Evolutionary conservation across 2,329 filamentous ascomycete genomes (phyloP).

Genomic region (Pseudocercospora ulei): DNA sequence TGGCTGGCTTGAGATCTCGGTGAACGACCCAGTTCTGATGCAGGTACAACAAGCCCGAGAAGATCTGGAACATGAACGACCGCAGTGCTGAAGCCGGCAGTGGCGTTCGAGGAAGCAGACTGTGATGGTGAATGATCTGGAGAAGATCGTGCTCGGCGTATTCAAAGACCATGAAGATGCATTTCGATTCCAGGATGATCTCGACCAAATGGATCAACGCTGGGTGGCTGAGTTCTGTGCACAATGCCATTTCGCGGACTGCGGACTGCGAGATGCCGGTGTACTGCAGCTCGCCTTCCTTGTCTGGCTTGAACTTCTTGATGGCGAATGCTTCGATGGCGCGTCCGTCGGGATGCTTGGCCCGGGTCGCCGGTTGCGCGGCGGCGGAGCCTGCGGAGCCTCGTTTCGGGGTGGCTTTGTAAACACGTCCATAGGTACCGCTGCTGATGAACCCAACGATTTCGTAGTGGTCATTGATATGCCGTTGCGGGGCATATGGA

Average conservation of each 20-base stretch:
- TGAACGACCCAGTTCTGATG: constrained; percentile 97
- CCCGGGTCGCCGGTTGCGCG: constrained; percentile 18
- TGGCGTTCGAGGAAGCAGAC: constrained; percentile 72
- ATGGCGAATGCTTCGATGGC: constrained; percentile 77
- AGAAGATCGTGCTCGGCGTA: constrained; percentile 95
- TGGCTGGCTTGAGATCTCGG: constrained; percentile 91
- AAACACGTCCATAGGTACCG: constrained; percentile 94
- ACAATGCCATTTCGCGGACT: constrained; percentile 93
- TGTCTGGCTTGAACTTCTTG: constrained; percentile 98
- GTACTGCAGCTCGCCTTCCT: constrained; percentile 94
- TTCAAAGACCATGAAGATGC: constrained; percentile 99
- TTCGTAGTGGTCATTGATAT: constrained; percentile 85
- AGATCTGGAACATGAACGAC: constrained; percentile 88
- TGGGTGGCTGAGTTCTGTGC: constrained; percentile 76
- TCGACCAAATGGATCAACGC: constrained; percentile 89
- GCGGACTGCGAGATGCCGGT: constrained; percentile 96
- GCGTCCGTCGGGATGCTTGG: constrained; percentile 30
- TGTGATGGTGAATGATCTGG: constrained; percentile 97
- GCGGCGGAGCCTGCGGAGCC: constrained; percentile 47
- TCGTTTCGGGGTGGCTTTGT: constrained; percentile 88
- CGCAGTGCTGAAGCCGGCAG: constrained; percentile 84
- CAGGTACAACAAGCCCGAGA: constrained; percentile 89
- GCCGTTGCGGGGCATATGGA: constrained; percentile 60
- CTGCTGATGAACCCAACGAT: constrained; percentile 98
- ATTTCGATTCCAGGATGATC: constrained; percentile 96